phyloP scores from a whole-genome alignment of 2,329 filamentous ascomycete species.

The Aspergillus clavatus region DNA sequence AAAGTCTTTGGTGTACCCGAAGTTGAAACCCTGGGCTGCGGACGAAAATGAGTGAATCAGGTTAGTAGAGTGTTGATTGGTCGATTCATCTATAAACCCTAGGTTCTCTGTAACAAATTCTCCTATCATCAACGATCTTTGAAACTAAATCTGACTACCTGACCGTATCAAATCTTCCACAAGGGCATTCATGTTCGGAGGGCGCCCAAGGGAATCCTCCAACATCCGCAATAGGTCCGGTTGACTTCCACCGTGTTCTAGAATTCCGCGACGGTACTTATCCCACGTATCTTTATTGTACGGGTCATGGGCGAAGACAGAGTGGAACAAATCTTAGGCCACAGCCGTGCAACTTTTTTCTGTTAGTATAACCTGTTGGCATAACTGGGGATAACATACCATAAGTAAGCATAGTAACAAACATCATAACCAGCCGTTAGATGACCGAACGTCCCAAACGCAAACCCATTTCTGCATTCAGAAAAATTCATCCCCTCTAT shows the following conservation, averaged over 20 bases:
- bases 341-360: slow-evolving; percentile 66
- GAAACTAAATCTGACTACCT: too few species aligned
- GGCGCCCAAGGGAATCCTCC: slow-evolving; percentile 1
- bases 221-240: slow-evolving; percentile 2
- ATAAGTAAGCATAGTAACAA: slow-evolving; percentile 67
- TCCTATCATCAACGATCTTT: too few species aligned
- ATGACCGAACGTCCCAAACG: slow-evolving; percentile 52
- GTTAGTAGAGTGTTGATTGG: too few species aligned
- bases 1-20: too few species aligned
- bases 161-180: not conserved
- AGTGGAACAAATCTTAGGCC: slow-evolving; percentile 74
- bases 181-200: slow-evolving; percentile 3
- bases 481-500: slow-evolving; percentile 59
- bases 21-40: too few species aligned
- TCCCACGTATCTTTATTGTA: not conserved
- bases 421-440: slow-evolving; percentile 81
- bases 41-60: too few species aligned
- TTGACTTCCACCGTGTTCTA: slow-evolving; percentile 1
- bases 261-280: too few species aligned
- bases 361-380: not conserved
- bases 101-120: too few species aligned
- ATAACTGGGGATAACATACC: slow-evolving; percentile 19
- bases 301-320: not conserved
- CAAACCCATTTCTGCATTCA: slow-evolving; percentile 60
- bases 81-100: too few species aligned